Evolutionary conservation across 2,329 filamentous ascomycete species (phyloP).

Genomic region (Trichoderma semiorbis): DNA sequence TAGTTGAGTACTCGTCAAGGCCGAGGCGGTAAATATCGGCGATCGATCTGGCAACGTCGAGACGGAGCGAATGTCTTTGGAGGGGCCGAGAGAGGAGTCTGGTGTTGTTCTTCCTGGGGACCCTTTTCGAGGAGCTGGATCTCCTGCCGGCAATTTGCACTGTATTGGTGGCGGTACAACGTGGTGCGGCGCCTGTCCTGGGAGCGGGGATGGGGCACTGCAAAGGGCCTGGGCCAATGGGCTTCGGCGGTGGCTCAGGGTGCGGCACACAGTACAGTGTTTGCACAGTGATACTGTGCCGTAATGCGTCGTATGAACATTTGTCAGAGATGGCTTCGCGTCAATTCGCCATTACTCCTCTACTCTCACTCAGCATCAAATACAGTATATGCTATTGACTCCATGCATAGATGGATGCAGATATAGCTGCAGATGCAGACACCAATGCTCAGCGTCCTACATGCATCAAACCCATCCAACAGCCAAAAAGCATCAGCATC

Average conservation of each 20-base stretch:
- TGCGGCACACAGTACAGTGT: neutral
- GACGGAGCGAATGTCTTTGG: neutral
- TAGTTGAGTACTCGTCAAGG: neutral
- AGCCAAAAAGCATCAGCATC: neutral
- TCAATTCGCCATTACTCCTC: neutral
- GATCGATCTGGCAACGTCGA: neutral
- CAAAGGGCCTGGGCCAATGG: neutral
- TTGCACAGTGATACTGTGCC: neutral
- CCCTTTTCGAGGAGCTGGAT: neutral
- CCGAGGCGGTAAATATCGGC: neutral
- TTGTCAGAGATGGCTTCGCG: neutral
- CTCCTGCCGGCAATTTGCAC: neutral
- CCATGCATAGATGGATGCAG: neutral
- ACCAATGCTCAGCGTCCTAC: neutral
- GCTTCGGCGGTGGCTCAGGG: neutral
- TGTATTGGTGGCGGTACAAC: neutral
- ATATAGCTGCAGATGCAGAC: neutral
- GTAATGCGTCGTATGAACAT: neutral
- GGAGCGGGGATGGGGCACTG: neutral
- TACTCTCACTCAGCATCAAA: neutral
- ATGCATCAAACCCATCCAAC: neutral
- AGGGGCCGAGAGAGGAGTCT: neutral
- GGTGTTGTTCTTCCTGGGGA: neutral
- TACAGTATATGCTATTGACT: neutral
- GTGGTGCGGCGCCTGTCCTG: neutral